Base-by-base conservation (phyloP, 225 moss, liverwort and hornwort genomes). In the Polytrichum formosum region DNA sequence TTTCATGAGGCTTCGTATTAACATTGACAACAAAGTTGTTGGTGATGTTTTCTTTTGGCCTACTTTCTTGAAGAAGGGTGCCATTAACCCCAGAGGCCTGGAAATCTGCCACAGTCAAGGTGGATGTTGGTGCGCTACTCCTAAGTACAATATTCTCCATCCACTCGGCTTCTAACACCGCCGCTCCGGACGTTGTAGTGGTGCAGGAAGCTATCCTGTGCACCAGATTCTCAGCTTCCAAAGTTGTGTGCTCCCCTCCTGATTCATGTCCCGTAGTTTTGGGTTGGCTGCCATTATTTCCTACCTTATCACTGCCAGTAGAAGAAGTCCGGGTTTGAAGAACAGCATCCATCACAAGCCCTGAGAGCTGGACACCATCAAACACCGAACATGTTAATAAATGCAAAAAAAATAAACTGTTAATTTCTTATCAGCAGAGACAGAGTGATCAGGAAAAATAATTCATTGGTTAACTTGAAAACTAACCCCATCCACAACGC, bases 111-210 rank as follows among this genome's bases (percentile, higher is more conserved):
- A 46, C 13, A 33, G 37, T 35, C n/a, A 19, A 66, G 23, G 33
- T 66, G 21, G 31, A 33, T 7, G 66, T 22, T 21, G 22, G 10
- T 66, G 33, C 37, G 37, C 33, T 66, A 66, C 33, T 66, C 33
- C 66, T 20, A 66, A 33, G 31, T 53, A 35, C 66, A 5, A 66
- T 66, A 7, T 31, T 66, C 37, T 66, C 66, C 66, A 66, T 21
- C 66, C 66, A 66, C 37, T 66, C 35, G 37, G 66, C 31, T 66
- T 66, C 66, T 66, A 66, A 66, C 46, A 53, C 21, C 4, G 33
- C 66, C 46, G 46, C 46, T 17, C 33, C 35, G 21, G 66, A 37
- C 46, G 33, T 66, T 5, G 66, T 31, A 16, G 23, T 22, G 33
- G 46, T 66, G 33, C 33, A 35, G 20, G 66, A 37, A 5, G 13